Evolutionary conservation across 495 filamentous ascomycete species (phyloP).

Genomic region (Penicillium parvum): DNA sequence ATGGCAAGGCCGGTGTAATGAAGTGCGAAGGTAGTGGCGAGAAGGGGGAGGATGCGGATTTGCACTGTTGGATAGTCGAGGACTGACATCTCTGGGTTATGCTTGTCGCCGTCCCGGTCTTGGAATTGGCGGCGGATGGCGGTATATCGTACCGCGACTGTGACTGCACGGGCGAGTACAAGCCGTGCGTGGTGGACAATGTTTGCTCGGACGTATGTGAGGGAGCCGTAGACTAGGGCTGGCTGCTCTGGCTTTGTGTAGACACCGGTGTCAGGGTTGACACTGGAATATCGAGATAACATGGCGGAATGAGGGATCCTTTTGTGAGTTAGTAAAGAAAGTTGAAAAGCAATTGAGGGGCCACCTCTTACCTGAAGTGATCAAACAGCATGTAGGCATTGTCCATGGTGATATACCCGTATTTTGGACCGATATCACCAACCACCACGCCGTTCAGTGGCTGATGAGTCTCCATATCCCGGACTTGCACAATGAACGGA

Average conservation of each 20-base stretch:
- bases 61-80: slow-evolving; percentile 49
- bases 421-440: slow-evolving; percentile 48
- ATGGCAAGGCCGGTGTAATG: slow-evolving; percentile 47
- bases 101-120: slow-evolving; percentile 37
- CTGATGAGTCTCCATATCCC: slow-evolving; percentile 40
- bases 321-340: background rate
- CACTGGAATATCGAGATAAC: slow-evolving; percentile 39
- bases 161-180: slow-evolving; percentile 44
- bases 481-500: slow-evolving; percentile 46
- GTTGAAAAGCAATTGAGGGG: background rate
- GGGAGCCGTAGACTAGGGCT: slow-evolving; percentile 42
- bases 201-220: slow-evolving; percentile 43
- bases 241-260: slow-evolving; percentile 38
- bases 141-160: slow-evolving; percentile 44
- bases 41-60: slow-evolving; percentile 44
- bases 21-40: slow-evolving; percentile 46
- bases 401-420: slow-evolving; percentile 46
- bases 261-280: slow-evolving; percentile 36
- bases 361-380: slow-evolving; percentile 30
- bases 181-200: slow-evolving; percentile 47
- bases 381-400: slow-evolving; percentile 51
- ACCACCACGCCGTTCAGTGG: slow-evolving; percentile 41
- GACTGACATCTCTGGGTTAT: slow-evolving; percentile 37
- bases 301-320: slow-evolving; percentile 45
- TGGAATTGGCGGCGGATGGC: slow-evolving; percentile 42